These are phyloP conservation scores for Thuidium tamariscinum DNA, from an alignment of 225 moss, liverwort and hornwort species.

Conservation along the genomic window DNA sequence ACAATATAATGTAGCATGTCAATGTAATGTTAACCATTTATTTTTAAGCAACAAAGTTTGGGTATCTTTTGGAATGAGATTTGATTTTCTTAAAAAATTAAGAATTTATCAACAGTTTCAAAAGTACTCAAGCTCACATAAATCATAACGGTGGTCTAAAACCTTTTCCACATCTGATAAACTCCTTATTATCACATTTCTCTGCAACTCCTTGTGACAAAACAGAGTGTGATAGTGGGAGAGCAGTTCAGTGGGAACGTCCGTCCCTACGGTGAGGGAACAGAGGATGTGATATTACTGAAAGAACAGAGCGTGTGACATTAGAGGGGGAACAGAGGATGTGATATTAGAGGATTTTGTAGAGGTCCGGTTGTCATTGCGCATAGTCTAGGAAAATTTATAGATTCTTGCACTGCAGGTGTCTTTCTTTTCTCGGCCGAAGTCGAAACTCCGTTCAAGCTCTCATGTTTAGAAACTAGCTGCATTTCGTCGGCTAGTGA, in stretches of 20 bases:
- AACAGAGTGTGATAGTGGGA: not conserved
- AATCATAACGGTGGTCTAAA: not conserved
- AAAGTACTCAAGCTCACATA: not conserved
- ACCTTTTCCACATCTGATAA: too few species aligned
- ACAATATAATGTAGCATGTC: too few species aligned
- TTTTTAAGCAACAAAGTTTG: not conserved
- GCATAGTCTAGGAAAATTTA: not conserved
- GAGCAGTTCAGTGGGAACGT: not conserved
- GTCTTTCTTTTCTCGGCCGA: not conserved
- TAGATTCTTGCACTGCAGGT: not conserved
- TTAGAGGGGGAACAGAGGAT: not conserved
- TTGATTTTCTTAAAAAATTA: not conserved
- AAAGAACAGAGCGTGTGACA: not conserved
- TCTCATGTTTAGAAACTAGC: not conserved
- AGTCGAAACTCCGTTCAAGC: not conserved
- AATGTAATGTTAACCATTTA: not conserved
- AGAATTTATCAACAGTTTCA: accelerated
- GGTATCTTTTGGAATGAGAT: not conserved
- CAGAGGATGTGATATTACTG: not conserved
- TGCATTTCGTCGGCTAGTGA: not conserved
- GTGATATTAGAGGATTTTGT: too few species aligned
- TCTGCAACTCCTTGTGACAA: not conserved
- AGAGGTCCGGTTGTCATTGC: not conserved
- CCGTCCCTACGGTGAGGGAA: not conserved
- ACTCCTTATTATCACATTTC: not conserved